A percentile compares a stretch with the other conserved stretches of the same genome.
Evolutionary conservation across 805 yeast species (phyloP).

Genomic region (Pichia kluyveri): DNA sequence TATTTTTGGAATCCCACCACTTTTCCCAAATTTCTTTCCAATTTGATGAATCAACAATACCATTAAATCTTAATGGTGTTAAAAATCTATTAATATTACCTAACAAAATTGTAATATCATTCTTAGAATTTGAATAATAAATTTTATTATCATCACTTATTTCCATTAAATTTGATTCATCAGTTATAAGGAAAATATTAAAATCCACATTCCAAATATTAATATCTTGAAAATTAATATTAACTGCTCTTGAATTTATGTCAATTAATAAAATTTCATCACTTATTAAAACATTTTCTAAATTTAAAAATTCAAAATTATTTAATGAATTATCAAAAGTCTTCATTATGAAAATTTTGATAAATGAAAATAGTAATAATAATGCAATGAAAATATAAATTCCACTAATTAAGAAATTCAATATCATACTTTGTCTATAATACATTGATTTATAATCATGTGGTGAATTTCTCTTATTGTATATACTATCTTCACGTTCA

Average conservation of each 20-base stretch:
- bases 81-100: slow-evolving; percentile 23
- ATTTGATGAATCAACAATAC: slow-evolving; percentile 15
- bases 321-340: slow-evolving; percentile 21
- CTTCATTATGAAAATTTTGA: slow-evolving; percentile 18
- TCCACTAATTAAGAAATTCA: slow-evolving; percentile 11
- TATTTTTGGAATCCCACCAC: slow-evolving; percentile 14
- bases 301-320: slow-evolving; percentile 16
- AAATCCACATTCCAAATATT: slow-evolving; percentile 24
- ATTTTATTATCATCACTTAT: background rate
- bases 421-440: slow-evolving; percentile 17
- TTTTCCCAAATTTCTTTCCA: slow-evolving; percentile 16
- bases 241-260: slow-evolving; percentile 18
- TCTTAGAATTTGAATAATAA: background rate
- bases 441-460: slow-evolving; percentile 25
- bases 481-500: background rate
- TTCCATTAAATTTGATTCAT: slow-evolving; percentile 8
- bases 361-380: slow-evolving; percentile 1
- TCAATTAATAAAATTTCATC: slow-evolving; percentile 26
- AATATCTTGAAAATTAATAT: slow-evolving; percentile 25
- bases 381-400: slow-evolving; percentile 11
- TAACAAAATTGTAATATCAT: slow-evolving; percentile 24
- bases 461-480: slow-evolving; percentile 17
- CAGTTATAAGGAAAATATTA: slow-evolving; percentile 25
- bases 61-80: slow-evolving; percentile 25
- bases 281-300: slow-evolving; percentile 24